Percentiles rank a stretch among this genome's conserved stretches.
These are phyloP conservation scores for Pleurotus cornucopiae DNA, from an alignment of 768 basidiomycete species.

Conservation along the genomic window DNA sequence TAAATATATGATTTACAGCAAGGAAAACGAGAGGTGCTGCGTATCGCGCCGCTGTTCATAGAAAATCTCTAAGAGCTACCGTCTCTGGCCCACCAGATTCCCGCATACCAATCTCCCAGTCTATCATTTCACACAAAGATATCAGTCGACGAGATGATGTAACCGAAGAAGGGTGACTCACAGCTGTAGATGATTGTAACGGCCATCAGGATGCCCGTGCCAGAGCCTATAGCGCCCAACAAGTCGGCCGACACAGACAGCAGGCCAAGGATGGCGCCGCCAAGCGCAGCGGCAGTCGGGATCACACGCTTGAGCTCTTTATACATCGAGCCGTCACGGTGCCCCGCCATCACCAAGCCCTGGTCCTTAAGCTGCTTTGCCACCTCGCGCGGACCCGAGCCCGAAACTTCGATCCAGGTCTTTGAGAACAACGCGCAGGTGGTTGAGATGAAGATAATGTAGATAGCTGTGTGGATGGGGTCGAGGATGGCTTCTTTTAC, in stretches of 20 bases:
- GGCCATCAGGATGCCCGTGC: conserved; percentile 95
- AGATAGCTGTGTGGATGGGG: conserved; percentile 89
- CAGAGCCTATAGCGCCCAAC: conserved; percentile 94
- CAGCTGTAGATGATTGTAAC: conserved; percentile 97
- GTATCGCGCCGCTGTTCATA: conserved; percentile 33
- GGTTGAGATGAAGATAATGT: conserved; percentile 88
- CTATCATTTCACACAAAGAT: conserved; percentile 28
- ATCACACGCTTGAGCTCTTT: conserved; percentile 98
- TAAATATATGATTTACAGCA: too few species aligned
- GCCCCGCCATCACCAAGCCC: conserved; percentile 76
- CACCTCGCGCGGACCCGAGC: conserved; percentile 93
- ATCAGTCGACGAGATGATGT: conserved; percentile 1
- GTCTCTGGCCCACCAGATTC: conserved; percentile 83
- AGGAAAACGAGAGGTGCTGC: too few species aligned
- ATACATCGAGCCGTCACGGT: conserved; percentile 98
- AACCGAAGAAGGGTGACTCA: conserved; percentile 30
- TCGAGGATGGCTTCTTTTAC: conserved; percentile 84
- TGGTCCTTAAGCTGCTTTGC: conserved; percentile 99
- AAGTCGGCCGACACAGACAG: conserved; percentile 90
- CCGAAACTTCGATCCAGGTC: conserved; percentile 99
- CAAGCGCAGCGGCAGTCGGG: conserved; percentile 95
- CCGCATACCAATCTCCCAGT: conserved; percentile 93
- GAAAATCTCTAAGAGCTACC: conserved; percentile 72
- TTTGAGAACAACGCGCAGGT: conserved; percentile 98
- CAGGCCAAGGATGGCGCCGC: conserved; percentile 91